These are phyloP conservation scores for Erodium texanum DNA, from an alignment of 441 rosid species.

Conservation along the genomic window DNA sequence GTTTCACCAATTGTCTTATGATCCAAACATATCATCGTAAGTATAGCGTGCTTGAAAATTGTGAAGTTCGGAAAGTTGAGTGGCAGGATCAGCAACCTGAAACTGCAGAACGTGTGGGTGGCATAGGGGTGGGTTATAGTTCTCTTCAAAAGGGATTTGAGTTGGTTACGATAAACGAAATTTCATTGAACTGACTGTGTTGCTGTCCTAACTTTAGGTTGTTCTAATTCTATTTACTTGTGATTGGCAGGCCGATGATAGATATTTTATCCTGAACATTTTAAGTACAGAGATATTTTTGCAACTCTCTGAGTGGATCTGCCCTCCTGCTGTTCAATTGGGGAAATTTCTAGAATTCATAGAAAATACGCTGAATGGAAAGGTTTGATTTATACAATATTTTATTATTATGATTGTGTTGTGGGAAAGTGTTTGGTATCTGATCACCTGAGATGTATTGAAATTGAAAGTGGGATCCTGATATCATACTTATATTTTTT, in stretches of 20 bases:
- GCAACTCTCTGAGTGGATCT: slow-evolving; percentile 46
- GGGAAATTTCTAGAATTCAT: slow-evolving; percentile 54
- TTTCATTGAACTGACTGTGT: slow-evolving; percentile 5
- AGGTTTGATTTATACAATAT: slow-evolving; percentile 41
- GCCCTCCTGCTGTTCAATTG: slow-evolving; percentile 36
- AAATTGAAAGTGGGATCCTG: not conserved
- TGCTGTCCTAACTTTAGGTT: slow-evolving; percentile 5
- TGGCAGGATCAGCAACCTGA: not conserved
- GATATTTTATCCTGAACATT: slow-evolving; percentile 57
- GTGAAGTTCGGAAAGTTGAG: not conserved
- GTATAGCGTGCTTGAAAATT: not conserved
- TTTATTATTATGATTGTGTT: not conserved
- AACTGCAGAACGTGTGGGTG: not conserved
- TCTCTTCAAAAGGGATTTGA: not conserved
- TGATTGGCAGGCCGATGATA: slow-evolving; percentile 54
- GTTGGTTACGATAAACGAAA: not conserved
- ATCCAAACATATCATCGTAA: not conserved
- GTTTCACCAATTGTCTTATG: not conserved
- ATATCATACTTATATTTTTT: not conserved
- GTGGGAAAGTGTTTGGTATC: not conserved
- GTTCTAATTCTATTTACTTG: slow-evolving; percentile 17
- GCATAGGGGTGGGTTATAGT: not conserved
- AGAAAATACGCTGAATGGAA: slow-evolving; percentile 53
- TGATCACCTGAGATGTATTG: not conserved
- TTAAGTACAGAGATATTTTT: slow-evolving; percentile 61